Base-by-base conservation (phyloP, 2,329 filamentous ascomycete genomes). In the Parafenestella ontariensis region DNA sequence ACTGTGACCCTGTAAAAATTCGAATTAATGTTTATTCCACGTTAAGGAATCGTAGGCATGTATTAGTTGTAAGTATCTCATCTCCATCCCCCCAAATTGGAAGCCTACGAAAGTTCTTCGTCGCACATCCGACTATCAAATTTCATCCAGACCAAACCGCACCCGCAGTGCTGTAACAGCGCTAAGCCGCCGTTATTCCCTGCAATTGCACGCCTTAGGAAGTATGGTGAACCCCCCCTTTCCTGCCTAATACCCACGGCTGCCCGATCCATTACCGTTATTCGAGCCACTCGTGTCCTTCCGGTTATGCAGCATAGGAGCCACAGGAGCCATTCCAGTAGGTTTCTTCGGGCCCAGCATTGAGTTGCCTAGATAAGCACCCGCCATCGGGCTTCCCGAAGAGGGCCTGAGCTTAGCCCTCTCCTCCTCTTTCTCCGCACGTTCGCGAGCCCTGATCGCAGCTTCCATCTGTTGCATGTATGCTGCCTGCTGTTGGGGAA, bases 301-400 rank as follows among this genome's bases (percentile, higher is more conserved):
- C 47, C 33, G 44, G 2, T 37, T 51, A 41, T 56, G 61, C 55
- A 59, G 15, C 68, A 70, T 70, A 2, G 54, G 52, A 24, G 68
- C 66, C 26, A 64, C 56, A n/a, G 66, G 68, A n/a, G 58, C 66
- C n/a, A 28, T 17, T 1, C 48, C 42, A 15, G 24, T 46, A 3
- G 23, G 1, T 49, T 62, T 66, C 53, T 59, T 60, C 11, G 41
- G 18, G 0, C 68, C 64, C 13, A 68, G 51, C 23, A 63, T 37
- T 15, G 59, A 67, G 9, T 46, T 58, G 1, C 63, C 61, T 3
- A 65, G 44, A 37, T 18, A 55, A n/a, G 29, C 36, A 28, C 46
- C 42, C 36, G 13, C 9, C 31, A 34, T 34, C 13, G 31, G 15
- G 5, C 13, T 34, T 17, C 13, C 31, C 6, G 13, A 17, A n/a